Conservation (phyloP, 164 flowering plant genomes). For the Euptelea pleiosperma region DNA sequence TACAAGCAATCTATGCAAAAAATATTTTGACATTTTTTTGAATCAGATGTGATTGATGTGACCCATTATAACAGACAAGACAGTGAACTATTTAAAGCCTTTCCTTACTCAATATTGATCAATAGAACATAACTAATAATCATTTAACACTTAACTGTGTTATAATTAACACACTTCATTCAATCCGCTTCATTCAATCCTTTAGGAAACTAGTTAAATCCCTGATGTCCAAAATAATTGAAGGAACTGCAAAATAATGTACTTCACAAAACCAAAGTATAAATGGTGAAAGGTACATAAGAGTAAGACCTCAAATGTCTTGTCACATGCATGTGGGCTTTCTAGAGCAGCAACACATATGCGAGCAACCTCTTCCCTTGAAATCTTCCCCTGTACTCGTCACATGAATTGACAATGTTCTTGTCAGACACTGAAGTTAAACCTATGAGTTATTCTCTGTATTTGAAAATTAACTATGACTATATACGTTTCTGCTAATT, state of each 20-base stretch:
- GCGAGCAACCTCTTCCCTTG: constrained; percentile 92
- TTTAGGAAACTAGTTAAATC: too few relatives aligned
- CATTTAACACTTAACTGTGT: too few relatives aligned
- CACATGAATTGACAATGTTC: background rate
- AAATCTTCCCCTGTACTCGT: constrained; percentile 78
- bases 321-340: constrained; percentile 76
- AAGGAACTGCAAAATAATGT: background rate
- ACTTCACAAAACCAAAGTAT: background rate
- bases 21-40: too few relatives aligned
- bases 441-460: background rate
- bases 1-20: too few relatives aligned
- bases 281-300: background rate
- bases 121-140: too few relatives aligned
- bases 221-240: too few relatives aligned
- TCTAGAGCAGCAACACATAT: constrained; percentile 90
- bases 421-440: background rate
- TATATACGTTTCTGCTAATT: background rate
- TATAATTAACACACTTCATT: too few relatives aligned
- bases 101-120: too few relatives aligned
- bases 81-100: too few relatives aligned
- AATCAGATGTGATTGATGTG: too few relatives aligned
- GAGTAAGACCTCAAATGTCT: constrained; percentile 84
- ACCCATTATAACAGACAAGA: too few relatives aligned
- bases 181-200: too few relatives aligned
- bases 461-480: background rate